Percentiles rank a stretch among this genome's conserved stretches.
Evolutionary conservation across 495 filamentous ascomycete species (phyloP).

Genomic region (Penicillium parvum): DNA sequence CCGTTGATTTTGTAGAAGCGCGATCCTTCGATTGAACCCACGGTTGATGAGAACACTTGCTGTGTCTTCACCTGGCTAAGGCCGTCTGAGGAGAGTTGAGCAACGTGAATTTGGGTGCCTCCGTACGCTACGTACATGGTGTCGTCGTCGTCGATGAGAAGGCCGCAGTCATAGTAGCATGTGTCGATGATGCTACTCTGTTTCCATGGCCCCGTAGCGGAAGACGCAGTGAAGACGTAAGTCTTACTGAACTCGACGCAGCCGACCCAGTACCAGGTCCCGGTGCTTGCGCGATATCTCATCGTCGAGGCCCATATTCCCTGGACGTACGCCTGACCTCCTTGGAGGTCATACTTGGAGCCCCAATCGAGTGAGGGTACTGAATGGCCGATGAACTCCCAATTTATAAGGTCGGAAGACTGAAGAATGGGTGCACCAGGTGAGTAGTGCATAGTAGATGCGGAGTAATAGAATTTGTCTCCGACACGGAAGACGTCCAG

Average conservation of each 20-base stretch:
- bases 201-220: constrained; percentile 38
- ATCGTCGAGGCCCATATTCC: constrained; percentile 55
- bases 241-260: constrained; percentile 45
- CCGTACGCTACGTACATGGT: constrained; percentile 56
- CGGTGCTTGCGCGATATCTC: constrained; percentile 42
- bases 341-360: constrained; percentile 42
- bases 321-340: constrained; percentile 45
- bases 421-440: constrained; percentile 56
- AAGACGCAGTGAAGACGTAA: constrained; percentile 48
- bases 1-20: constrained; percentile 55
- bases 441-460: constrained; percentile 54
- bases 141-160: constrained; percentile 53
- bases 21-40: constrained; percentile 48
- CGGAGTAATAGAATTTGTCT: constrained; percentile 50
- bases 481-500: constrained; percentile 43
- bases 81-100: constrained; percentile 46
- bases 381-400: constrained; percentile 51
- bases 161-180: constrained; percentile 58
- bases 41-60: constrained; percentile 34
- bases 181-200: constrained; percentile 24
- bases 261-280: constrained; percentile 53
- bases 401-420: constrained; percentile 54
- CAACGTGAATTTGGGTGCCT: constrained; percentile 42
- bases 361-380: constrained; percentile 49
- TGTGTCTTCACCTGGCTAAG: constrained; percentile 39